These are phyloP conservation scores for Tricholoma hemisulphureum DNA, from an alignment of 768 basidiomycete genomes.

Conservation along the genomic window DNA sequence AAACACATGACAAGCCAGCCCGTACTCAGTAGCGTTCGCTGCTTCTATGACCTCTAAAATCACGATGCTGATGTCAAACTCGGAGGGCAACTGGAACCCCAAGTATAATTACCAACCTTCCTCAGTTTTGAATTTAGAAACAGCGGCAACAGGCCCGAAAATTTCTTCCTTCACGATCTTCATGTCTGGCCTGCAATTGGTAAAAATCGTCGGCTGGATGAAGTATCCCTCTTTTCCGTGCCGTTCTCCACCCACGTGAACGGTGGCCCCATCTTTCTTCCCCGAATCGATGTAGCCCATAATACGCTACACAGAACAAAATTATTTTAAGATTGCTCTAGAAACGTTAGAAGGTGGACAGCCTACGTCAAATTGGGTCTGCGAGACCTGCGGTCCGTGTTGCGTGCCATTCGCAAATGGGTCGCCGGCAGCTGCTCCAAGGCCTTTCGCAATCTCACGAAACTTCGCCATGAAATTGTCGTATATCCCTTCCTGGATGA, in stretches of 20 bases:
- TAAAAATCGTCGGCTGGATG: slow-evolving; percentile 68
- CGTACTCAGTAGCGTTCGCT: slow-evolving; percentile 53
- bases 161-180: slow-evolving; percentile 68
- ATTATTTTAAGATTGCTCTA: too few relatives aligned
- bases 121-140: slow-evolving; percentile 66
- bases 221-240: slow-evolving; percentile 65
- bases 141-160: slow-evolving; percentile 71
- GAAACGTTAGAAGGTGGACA: too few relatives aligned
- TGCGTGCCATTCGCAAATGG: slow-evolving; percentile 55
- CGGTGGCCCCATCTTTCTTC: slow-evolving; percentile 60
- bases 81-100: neutral
- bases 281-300: slow-evolving; percentile 72
- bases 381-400: slow-evolving; percentile 72
- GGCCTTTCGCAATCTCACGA: slow-evolving; percentile 41
- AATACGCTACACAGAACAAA: slow-evolving; percentile 61
- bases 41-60: slow-evolving; percentile 28
- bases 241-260: slow-evolving; percentile 57
- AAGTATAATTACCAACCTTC: slow-evolving; percentile 33
- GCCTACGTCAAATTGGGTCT: slow-evolving; percentile 63
- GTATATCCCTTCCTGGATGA: slow-evolving; percentile 76
- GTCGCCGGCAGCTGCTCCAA: slow-evolving; percentile 55
- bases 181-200: slow-evolving; percentile 59
- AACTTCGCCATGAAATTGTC: slow-evolving; percentile 69
- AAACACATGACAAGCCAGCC: slow-evolving; percentile 52
- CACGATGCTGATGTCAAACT: neutral